Evolutionary conservation across 1,284 basidiomycete genomes (phyloP).

Genomic region (Microbotryum saponariae): DNA sequence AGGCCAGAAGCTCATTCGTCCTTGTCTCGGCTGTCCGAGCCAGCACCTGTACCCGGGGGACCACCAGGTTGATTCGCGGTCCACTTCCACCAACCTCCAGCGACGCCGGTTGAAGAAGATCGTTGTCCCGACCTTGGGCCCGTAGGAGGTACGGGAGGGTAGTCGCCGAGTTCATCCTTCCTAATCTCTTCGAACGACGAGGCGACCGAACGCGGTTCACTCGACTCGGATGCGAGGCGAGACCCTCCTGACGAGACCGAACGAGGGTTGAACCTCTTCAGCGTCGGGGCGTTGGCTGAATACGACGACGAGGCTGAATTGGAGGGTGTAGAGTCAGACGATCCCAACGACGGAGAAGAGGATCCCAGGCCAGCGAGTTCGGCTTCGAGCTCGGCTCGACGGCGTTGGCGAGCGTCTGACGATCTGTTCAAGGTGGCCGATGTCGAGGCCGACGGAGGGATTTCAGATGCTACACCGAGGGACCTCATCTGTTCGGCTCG

Average conservation of each 20-base stretch:
- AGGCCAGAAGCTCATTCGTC: too few species aligned
- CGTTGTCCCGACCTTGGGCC: too few species aligned
- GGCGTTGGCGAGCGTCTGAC: conserved; percentile 24
- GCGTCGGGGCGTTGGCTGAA: not conserved
- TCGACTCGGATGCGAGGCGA: not conserved
- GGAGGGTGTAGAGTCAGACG: conserved; percentile 2
- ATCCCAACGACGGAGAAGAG: conserved; percentile 1
- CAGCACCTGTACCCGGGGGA: too few species aligned
- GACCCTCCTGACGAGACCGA: conserved; percentile 2
- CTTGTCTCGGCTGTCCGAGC: too few species aligned
- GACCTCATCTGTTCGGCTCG: conserved; percentile 15
- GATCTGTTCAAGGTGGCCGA: conserved; percentile 1
- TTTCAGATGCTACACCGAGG: not conserved
- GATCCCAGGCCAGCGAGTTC: conserved; percentile 50
- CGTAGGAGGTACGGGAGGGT: too few species aligned
- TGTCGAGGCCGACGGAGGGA: not conserved
- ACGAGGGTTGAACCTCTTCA: not conserved
- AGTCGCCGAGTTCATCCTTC: not conserved
- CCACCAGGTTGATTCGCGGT: too few species aligned
- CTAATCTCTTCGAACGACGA: conserved; percentile 16
- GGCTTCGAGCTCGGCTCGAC: conserved; percentile 51
- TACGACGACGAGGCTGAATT: not conserved
- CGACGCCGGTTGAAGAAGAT: too few species aligned
- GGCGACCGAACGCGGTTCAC: not conserved
- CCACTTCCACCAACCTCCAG: too few species aligned